Conservation (phyloP, 1,284 basidiomycete genomes). For the Malassezia vespertilionis region DNA sequence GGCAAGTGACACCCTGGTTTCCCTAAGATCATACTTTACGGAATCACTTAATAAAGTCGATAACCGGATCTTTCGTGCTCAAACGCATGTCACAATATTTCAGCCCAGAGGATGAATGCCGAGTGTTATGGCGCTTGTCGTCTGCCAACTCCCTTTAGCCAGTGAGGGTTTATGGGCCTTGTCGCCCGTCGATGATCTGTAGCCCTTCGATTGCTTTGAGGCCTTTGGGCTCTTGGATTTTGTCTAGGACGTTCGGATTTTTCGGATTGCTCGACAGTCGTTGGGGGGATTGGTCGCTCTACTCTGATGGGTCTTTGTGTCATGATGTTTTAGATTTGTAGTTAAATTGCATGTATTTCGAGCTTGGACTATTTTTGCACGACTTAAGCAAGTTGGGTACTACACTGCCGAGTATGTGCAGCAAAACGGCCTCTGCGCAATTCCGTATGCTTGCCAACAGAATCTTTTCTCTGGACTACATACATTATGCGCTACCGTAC, state of each 20-base stretch:
- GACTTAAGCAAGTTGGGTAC: no score
- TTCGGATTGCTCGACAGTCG: constrained; percentile 37
- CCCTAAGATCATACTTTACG: constrained; percentile 33
- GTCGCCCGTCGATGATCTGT: constrained; percentile 43
- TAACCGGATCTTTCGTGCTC: constrained; percentile 43
- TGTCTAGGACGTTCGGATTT: constrained; percentile 34
- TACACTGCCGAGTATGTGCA: no score
- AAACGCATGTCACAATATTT: constrained; percentile 43
- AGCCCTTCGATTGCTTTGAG: constrained; percentile 28
- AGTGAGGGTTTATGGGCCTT: constrained; percentile 39
- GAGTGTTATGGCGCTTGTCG: constrained; percentile 27
- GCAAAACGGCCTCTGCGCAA: no score
- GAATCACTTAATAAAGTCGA: constrained; percentile 47
- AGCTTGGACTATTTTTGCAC: no score
- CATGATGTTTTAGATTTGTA: not conserved
- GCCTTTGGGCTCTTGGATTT: constrained; percentile 23
- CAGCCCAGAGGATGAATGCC: constrained; percentile 43
- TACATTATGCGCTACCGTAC: no score
- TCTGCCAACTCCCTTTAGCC: constrained; percentile 32
- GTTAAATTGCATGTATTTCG: no score
- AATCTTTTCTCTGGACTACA: no score
- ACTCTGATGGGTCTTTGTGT: constrained; percentile 33
- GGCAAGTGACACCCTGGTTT: not conserved
- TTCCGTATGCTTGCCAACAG: no score
- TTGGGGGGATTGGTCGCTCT: constrained; percentile 42